phyloP scores from a whole-genome alignment of 1,284 basidiomycete genomes.

The Mycosarcoma maydis region DNA sequence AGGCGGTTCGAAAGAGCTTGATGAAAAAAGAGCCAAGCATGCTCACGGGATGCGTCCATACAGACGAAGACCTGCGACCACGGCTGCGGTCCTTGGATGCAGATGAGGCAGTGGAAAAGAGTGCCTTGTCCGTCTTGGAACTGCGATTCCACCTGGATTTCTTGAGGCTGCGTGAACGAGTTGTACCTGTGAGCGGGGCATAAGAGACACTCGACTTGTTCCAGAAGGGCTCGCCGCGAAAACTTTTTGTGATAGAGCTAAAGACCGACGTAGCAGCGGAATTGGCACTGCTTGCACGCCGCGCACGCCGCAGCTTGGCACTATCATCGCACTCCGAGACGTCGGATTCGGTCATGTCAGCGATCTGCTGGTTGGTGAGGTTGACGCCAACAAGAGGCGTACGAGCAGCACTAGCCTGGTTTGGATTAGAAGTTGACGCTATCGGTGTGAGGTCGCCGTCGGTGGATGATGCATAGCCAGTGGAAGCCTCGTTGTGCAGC shows the following conservation, averaged over 20 bases:
- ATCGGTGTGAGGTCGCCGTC: slow-evolving; percentile 47
- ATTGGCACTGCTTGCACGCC: slow-evolving; percentile 19
- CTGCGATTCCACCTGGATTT: slow-evolving; percentile 44
- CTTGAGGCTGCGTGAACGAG: slow-evolving; percentile 34
- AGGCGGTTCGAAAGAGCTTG: slow-evolving; percentile 46
- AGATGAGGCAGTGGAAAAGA: slow-evolving; percentile 24
- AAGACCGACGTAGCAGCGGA: slow-evolving; percentile 22
- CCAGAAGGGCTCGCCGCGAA: slow-evolving; percentile 39
- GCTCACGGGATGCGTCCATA: slow-evolving; percentile 35
- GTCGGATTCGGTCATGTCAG: slow-evolving; percentile 53
- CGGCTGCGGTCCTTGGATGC: slow-evolving; percentile 28
- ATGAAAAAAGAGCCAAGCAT: slow-evolving; percentile 34
- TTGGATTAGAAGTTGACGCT: slow-evolving; percentile 28
- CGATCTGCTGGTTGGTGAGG: slow-evolving; percentile 35
- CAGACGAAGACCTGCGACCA: slow-evolving; percentile 12
- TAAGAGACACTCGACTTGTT: slow-evolving; percentile 26
- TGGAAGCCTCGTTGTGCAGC: slow-evolving; percentile 17
- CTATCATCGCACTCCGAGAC: slow-evolving; percentile 49
- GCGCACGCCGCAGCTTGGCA: slow-evolving; percentile 26
- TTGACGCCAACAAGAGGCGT: slow-evolving; percentile 45
- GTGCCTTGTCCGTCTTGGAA: slow-evolving; percentile 33
- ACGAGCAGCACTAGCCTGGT: slow-evolving; percentile 5
- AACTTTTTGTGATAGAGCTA: slow-evolving; percentile 36
- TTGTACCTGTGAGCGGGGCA: slow-evolving; percentile 9
- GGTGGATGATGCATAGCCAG: slow-evolving; percentile 49